Conservation (phyloP, 1,139 yeast species). For the Yamadazyma membranifaciens region DNA sequence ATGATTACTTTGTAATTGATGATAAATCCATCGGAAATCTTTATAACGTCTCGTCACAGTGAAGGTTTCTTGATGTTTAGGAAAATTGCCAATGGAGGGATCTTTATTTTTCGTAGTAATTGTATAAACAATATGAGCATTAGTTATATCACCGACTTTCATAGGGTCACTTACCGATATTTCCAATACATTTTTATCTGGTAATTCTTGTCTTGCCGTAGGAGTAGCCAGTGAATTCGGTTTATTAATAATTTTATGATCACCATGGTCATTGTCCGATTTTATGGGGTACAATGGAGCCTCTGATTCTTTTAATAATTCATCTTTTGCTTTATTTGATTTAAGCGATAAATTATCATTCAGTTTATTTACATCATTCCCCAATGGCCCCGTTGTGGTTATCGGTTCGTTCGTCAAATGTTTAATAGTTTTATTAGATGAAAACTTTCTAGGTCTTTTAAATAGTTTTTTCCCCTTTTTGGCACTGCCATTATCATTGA, state of each 20-base stretch:
- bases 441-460: constrained; percentile 42
- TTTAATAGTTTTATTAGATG: constrained; percentile 29
- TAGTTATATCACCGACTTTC: constrained; percentile 86
- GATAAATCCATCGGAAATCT: constrained; percentile 86
- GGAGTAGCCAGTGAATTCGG: constrained; percentile 6
- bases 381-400: constrained; percentile 41
- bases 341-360: constrained; percentile 17
- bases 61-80: constrained; percentile 27
- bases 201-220: not conserved
- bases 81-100: constrained; percentile 20
- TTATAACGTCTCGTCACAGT: constrained; percentile 74
- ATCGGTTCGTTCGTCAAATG: constrained; percentile 20
- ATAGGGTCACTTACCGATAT: constrained; percentile 87
- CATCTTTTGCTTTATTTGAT: constrained; percentile 19
- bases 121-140: constrained; percentile 85
- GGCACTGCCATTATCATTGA: constrained; percentile 6
- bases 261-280: constrained; percentile 9
- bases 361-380: constrained; percentile 19
- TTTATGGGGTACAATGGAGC: constrained; percentile 51
- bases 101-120: constrained; percentile 57
- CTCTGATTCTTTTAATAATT: constrained; percentile 38
- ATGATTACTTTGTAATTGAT: constrained; percentile 80
- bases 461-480: constrained; percentile 27
- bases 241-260: constrained; percentile 2
- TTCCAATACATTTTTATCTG: constrained; percentile 31